A percentile compares a stretch with the other conserved stretches of the same genome.
Evolutionary conservation across 768 basidiomycete species (phyloP).

Genomic region (Leccinum disarticulatum): DNA sequence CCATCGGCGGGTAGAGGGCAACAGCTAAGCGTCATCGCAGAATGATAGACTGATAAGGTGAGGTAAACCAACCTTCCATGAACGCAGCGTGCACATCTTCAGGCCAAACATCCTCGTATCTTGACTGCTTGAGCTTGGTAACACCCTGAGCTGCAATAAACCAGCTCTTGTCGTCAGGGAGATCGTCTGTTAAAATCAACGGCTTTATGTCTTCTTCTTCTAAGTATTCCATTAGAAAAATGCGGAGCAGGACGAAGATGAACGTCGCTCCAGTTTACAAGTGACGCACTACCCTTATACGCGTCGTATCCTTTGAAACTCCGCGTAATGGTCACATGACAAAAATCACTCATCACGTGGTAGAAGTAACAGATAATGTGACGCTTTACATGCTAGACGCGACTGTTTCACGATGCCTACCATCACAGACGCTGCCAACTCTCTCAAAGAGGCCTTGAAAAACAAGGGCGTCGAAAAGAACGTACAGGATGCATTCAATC

Average conservation of each 20-base stretch:
- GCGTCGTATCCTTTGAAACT: slow-evolving; percentile 23
- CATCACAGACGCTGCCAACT: slow-evolving; percentile 32
- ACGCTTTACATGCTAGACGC: background rate
- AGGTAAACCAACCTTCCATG: slow-evolving; percentile 33
- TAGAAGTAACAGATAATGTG: background rate
- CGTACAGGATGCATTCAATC: slow-evolving; percentile 36
- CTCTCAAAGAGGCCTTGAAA: slow-evolving; percentile 32
- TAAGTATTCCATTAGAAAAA: slow-evolving; percentile 21
- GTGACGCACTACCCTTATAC: slow-evolving; percentile 11
- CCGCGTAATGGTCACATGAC: slow-evolving; percentile 30
- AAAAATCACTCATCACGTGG: slow-evolving; percentile 32
- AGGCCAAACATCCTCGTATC: slow-evolving; percentile 36
- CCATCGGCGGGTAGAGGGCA: slow-evolving; percentile 35
- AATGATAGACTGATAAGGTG: background rate
- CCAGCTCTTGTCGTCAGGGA: slow-evolving; percentile 4
- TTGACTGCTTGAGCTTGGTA: slow-evolving; percentile 29
- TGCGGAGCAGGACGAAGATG: slow-evolving; percentile 11
- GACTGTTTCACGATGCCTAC: slow-evolving; percentile 17
- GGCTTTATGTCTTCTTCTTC: slow-evolving; percentile 19
- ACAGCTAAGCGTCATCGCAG: slow-evolving; percentile 25
- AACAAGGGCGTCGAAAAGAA: slow-evolving; percentile 31
- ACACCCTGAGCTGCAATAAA: background rate
- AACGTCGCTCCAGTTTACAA: slow-evolving; percentile 3
- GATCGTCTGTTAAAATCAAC: slow-evolving; percentile 8
- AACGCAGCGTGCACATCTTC: slow-evolving; percentile 37